Base-by-base conservation (phyloP, 768 basidiomycete species). In the Agaricus bisporus region DNA sequence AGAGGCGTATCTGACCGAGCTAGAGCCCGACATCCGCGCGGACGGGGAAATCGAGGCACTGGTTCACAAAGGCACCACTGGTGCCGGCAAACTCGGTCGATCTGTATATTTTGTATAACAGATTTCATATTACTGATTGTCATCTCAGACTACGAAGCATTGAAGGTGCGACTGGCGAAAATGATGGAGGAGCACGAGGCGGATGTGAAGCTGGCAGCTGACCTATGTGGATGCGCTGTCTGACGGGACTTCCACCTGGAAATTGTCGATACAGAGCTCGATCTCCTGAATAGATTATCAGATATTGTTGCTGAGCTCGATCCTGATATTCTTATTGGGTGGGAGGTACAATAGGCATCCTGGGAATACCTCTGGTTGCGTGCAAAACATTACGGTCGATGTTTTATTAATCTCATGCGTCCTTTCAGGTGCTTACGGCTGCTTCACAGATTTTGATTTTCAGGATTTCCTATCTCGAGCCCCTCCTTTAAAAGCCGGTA, bases 321-420 rank as follows among this genome's bases (percentile, higher is more conserved):
- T 69, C 97, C 97, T 0, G 97, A 99, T 65, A 85, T 98, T 38
- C 62, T 98, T 7, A 77, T 82, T 0, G 95, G 95, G 14, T 98
- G 93, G 91, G 95, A 99, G 56, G 76, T 95, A 11, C 92, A 97
- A 63, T 72, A 74, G 17, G 75, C 79, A 2, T 93, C 91, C 5
- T 99, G 97, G 95, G 95, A 94, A 0, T 98, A 92, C 66, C 70
- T 97, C 1, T 71, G 76, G 46, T 79, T 79, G n/a, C 78, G 95
- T 39, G 87, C 82, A 14, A 65, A 65, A 49, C 65, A 68, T 4
- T 80, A 82, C 56, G 85, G 91, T 88, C 50, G 20, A 56, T 69
- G 15, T 38, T n/a, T n/a, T 41, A 7, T 43, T 9, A 6, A n/a
- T 36, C 49, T 49, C 18, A 57, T 47, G 14, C n/a, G n/a, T 32